Evolutionary conservation across 805 yeast species (phyloP), one percentile per base, ranked within the genome.

Genomic region (Candida tammaniensis): DNA sequence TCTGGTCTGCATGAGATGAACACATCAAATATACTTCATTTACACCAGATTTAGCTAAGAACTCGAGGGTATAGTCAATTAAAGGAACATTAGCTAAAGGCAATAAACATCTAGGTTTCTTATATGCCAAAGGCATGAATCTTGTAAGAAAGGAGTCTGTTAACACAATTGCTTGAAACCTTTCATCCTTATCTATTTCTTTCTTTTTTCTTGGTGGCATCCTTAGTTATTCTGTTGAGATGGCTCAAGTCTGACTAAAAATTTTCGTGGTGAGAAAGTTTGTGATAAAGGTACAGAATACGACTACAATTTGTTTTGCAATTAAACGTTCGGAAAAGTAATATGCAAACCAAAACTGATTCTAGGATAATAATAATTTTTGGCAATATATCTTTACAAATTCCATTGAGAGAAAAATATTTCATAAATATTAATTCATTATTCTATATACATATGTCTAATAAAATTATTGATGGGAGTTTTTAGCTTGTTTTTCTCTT

Each of bases 41-140:
- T 21, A 88, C 96, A 19, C 87, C 86, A 3, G 95, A 87, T 46
- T 78, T 82, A 8, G 97, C 96, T 29, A 93, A 70, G 54, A 93
- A 93, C 61, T 93, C 98, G 34, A 93, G 66, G 3, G 98, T 93
- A 57, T 93, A 93, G 57, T 93, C 98, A 42, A 93, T 78, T 52
- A 93, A 72, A 7, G 99, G 98, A 13, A 86, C 86, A 53, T 89
- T 91, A 18, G 95, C 96, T 38, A 93, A 64, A 3, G 97, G 97
- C 42, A 93, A 68, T 26, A 93, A 68, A 63, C 98, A 93, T 56
- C 98, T 74, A 24, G 98, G 98, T 43, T 70, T 78, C 13, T 78
- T 79, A 2, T 86, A 72, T 1, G 97, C 86, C 45, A 93, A 68
- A 7, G 99, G 99, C 85, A 84, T 80, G 60, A 93, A 93, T 48